Evolutionary conservation across 495 filamentous ascomycete genomes (phyloP).

Genomic region (Aspergillus steynii): DNA sequence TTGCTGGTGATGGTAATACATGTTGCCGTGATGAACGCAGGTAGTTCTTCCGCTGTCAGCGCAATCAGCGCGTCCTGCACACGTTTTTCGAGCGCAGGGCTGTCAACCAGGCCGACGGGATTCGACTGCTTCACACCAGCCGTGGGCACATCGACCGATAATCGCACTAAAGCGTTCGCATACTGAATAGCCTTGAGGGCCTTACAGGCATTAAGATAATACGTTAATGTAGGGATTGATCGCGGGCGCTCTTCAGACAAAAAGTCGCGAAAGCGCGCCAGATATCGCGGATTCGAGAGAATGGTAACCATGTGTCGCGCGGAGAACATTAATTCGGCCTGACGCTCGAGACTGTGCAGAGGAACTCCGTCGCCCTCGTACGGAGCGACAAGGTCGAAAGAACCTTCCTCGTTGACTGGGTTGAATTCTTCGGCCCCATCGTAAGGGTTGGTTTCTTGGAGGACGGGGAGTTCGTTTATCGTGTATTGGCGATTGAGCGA

Average conservation of each 20-base stretch:
- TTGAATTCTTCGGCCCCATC: conserved; percentile 32
- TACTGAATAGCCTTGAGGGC: conserved; percentile 71
- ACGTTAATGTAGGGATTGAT: conserved; percentile 65
- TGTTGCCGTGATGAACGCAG: conserved; percentile 62
- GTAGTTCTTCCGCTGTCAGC: conserved; percentile 65
- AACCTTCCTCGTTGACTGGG: conserved; percentile 27
- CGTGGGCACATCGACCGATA: conserved; percentile 24
- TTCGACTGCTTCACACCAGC: conserved; percentile 19
- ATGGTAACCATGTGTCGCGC: conserved; percentile 59
- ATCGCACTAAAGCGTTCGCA: conserved; percentile 61
- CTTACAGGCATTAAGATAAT: conserved; percentile 66
- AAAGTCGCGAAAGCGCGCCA: conserved; percentile 63
- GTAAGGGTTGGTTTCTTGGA: conserved; percentile 33
- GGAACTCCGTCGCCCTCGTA: conserved; percentile 27
- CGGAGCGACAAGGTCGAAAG: conserved; percentile 36
- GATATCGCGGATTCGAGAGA: conserved; percentile 64
- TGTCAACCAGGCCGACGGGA: conserved; percentile 40
- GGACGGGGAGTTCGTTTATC: conserved; percentile 30
- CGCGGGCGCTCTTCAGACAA: conserved; percentile 72
- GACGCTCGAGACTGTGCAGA: conserved; percentile 54
- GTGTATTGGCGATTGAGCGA: conserved; percentile 26
- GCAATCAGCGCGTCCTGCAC: conserved; percentile 57
- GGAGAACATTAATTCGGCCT: conserved; percentile 65
- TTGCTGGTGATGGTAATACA: conserved; percentile 38
- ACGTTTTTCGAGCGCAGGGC: conserved; percentile 55